phyloP scores from a whole-genome alignment of 441 rosid species.

The Syzygium syzygioides region DNA sequence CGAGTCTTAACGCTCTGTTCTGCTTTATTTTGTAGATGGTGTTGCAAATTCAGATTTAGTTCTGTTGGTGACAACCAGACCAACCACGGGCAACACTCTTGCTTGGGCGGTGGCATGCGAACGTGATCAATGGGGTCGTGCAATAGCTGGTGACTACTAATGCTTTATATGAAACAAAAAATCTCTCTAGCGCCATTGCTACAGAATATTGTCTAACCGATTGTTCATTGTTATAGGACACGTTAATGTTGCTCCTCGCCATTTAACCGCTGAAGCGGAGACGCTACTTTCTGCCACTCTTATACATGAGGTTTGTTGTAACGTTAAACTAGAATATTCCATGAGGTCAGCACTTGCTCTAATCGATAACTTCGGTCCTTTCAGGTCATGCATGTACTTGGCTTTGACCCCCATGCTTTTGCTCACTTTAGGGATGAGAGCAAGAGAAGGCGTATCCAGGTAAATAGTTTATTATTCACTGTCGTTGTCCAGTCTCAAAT shows the following conservation, averaged over 20 bases:
- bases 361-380: conserved; percentile 2
- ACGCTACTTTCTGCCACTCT: conserved; percentile 95
- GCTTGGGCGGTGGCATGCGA: conserved; percentile 99
- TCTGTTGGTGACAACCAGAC: conserved; percentile 94
- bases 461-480: conserved; percentile 13
- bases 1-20: neutral
- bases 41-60: conserved; percentile 89
- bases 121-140: conserved; percentile 99
- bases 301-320: conserved; percentile 70
- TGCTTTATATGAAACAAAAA: neutral
- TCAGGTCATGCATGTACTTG: conserved; percentile 99
- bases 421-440: conserved; percentile 98
- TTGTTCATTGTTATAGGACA: conserved; percentile 51
- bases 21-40: conserved; percentile 50
- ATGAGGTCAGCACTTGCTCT: neutral
- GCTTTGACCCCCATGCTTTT: conserved; percentile 99
- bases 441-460: conserved; percentile 92
- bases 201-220: neutral
- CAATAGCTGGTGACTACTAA: conserved; percentile 71
- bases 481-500: neutral
- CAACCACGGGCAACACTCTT: conserved; percentile 98
- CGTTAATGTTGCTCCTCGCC: conserved; percentile 99
- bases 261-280: conserved; percentile 96
- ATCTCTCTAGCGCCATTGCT: neutral
- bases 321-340: neutral